Conservation (phyloP, 2,329 filamentous ascomycete genomes). For the Lasiodiplodia theobromae region DNA sequence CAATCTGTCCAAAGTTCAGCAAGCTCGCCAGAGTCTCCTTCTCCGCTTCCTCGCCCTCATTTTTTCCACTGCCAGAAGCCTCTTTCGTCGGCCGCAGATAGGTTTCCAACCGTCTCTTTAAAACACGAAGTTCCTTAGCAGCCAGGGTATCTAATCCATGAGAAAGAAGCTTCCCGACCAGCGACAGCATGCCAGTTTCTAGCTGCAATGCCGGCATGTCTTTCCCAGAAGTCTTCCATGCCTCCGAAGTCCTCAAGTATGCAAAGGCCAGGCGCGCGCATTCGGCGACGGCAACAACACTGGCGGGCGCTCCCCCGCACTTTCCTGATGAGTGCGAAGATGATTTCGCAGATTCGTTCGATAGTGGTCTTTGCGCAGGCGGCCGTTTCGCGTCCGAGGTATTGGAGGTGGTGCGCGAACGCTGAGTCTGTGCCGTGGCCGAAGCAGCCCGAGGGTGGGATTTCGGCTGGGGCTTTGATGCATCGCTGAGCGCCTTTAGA, state of each 20-base stretch:
- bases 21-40: conserved; percentile 64
- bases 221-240: conserved; percentile 57
- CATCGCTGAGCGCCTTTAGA: conserved; percentile 73
- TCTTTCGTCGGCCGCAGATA: conserved; percentile 35
- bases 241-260: conserved; percentile 66
- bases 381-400: conserved; percentile 49
- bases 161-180: conserved; percentile 70
- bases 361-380: conserved; percentile 63
- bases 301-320: conserved; percentile 41
- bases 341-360: conserved; percentile 60
- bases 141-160: conserved; percentile 73
- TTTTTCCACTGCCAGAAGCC: conserved; percentile 34
- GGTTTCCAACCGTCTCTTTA: conserved; percentile 69
- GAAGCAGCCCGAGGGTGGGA: conserved; percentile 30
- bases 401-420: conserved; percentile 33
- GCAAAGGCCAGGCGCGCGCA: conserved; percentile 73
- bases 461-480: conserved; percentile 59
- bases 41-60: conserved; percentile 45
- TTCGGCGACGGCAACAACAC: conserved; percentile 66
- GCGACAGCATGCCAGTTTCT: conserved; percentile 75
- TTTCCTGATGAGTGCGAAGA: conserved; percentile 44
- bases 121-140: conserved; percentile 69
- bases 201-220: conserved; percentile 70
- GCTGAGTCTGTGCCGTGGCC: conserved; percentile 30
- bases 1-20: conserved; percentile 64